phyloP scores from a whole-genome alignment of 257 asterid species.

The Sherardia arvensis region DNA sequence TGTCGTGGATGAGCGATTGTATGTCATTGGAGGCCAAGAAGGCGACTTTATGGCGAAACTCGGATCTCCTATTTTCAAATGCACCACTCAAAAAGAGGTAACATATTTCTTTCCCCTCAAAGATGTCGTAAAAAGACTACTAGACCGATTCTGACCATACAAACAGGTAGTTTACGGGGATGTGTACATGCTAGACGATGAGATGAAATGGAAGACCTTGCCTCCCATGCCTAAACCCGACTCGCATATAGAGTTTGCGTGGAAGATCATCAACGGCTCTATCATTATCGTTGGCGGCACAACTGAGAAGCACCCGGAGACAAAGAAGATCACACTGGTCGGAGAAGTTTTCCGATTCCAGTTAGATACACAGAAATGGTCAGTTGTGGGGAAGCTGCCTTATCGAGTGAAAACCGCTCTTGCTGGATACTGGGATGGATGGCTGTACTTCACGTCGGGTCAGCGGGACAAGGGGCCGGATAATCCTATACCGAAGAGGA shows the following conservation, averaged over 20 bases:
- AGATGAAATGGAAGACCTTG: constrained; percentile 78
- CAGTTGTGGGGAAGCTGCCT: constrained; percentile 85
- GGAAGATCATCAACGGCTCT: constrained; percentile 68
- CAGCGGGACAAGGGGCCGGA: constrained; percentile 83
- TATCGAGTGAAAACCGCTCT: constrained; percentile 82
- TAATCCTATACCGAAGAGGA: constrained; percentile 77
- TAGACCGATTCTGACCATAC: too few species aligned
- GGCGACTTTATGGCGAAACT: constrained; percentile 97
- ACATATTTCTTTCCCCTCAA: not conserved
- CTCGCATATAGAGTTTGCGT: constrained; percentile 92
- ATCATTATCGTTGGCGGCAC: constrained; percentile 81
- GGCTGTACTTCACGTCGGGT: constrained; percentile 85
- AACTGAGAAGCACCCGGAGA: constrained; percentile 84
- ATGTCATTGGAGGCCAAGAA: constrained; percentile 83
- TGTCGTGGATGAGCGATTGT: constrained; percentile 55
- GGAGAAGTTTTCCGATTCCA: constrained; percentile 75
- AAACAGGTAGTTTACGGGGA: constrained; percentile 71
- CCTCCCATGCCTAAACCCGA: constrained; percentile 95
- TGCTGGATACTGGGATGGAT: constrained; percentile 88
- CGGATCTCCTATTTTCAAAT: constrained; percentile 84
- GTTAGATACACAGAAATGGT: constrained; percentile 68
- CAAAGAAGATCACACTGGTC: constrained; percentile 75
- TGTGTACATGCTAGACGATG: constrained; percentile 83
- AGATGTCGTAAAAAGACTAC: not conserved
- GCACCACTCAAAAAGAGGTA: constrained; percentile 84